These are phyloP conservation scores for Candida oleophila DNA, from an alignment of 805 yeast species.

Conservation along the genomic window DNA sequence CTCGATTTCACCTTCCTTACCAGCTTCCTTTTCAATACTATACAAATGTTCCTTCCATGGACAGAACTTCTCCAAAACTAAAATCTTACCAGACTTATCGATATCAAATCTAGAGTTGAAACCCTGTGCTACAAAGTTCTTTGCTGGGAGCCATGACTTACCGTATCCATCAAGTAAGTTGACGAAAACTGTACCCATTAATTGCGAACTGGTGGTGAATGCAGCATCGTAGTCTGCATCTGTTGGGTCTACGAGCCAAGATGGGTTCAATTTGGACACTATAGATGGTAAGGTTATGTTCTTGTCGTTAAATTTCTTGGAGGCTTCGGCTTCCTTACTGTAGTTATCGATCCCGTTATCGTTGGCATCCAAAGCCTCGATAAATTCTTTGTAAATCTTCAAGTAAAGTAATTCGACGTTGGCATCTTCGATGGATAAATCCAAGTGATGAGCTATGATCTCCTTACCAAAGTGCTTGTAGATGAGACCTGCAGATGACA, in stretches of 20 bases:
- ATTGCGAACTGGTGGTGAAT: conserved; percentile 67
- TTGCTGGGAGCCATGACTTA: conserved; percentile 89
- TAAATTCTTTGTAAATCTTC: conserved; percentile 79
- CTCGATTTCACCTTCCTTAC: conserved; percentile 54
- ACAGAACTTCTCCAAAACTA: conserved; percentile 72
- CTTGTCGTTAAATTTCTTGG: conserved; percentile 65
- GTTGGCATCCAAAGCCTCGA: conserved; percentile 93
- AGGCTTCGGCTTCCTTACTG: conserved; percentile 42
- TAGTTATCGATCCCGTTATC: conserved; percentile 89
- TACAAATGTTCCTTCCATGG: conserved; percentile 97
- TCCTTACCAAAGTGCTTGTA: conserved; percentile 83
- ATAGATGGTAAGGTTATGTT: conserved; percentile 76
- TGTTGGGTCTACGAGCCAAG: conserved; percentile 71
- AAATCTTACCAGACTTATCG: conserved; percentile 69
- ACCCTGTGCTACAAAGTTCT: conserved; percentile 70
- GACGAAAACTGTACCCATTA: conserved; percentile 82
- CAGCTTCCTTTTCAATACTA: conserved; percentile 61
- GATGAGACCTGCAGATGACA: conserved; percentile 91
- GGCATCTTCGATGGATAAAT: conserved; percentile 26
- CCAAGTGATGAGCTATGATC: conserved; percentile 52
- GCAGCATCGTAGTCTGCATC: conserved; percentile 65
- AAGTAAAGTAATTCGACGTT: conserved; percentile 65
- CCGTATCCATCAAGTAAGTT: conserved; percentile 70
- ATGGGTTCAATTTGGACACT: conserved; percentile 79
- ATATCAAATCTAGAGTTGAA: conserved; percentile 57